These are phyloP conservation scores for Phlebiopsis flavidoalba DNA, from an alignment of 768 basidiomycete genomes.

Conservation along the genomic window DNA sequence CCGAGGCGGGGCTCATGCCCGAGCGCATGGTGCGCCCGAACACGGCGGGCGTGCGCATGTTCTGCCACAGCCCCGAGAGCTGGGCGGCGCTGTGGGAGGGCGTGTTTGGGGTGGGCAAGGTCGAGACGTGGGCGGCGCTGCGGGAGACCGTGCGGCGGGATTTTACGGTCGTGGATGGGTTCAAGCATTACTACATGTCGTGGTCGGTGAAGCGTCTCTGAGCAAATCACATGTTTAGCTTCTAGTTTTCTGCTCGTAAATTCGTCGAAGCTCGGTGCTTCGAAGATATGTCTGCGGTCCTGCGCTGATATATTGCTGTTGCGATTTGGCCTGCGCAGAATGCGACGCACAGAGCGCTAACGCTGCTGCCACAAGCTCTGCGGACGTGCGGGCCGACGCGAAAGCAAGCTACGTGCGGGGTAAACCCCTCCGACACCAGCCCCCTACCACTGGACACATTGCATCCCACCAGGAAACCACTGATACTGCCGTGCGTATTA, in stretches of 20 bases:
- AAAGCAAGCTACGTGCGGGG: no score
- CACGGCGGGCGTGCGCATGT: conserved; percentile 14
- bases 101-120: conserved; percentile 30
- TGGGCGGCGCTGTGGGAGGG: conserved; percentile 35
- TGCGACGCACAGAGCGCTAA: no score
- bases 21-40: neutral
- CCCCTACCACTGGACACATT: no score
- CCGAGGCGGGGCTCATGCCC: conserved; percentile 26
- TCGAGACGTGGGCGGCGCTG: conserved; percentile 21
- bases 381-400: no score
- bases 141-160: conserved; percentile 8
- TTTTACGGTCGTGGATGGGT: neutral
- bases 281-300: no score
- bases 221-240: neutral
- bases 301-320: no score
- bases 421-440: no score
- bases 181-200: conserved; percentile 12
- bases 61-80: conserved; percentile 32
- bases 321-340: no score
- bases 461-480: no score
- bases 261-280: no score
- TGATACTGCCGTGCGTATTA: no score
- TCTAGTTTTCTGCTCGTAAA: neutral
- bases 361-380: no score
- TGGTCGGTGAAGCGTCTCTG: conserved; percentile 22